Base-by-base conservation (phyloP, 208 protist species). In the Wallacemonas sp. region DNA sequence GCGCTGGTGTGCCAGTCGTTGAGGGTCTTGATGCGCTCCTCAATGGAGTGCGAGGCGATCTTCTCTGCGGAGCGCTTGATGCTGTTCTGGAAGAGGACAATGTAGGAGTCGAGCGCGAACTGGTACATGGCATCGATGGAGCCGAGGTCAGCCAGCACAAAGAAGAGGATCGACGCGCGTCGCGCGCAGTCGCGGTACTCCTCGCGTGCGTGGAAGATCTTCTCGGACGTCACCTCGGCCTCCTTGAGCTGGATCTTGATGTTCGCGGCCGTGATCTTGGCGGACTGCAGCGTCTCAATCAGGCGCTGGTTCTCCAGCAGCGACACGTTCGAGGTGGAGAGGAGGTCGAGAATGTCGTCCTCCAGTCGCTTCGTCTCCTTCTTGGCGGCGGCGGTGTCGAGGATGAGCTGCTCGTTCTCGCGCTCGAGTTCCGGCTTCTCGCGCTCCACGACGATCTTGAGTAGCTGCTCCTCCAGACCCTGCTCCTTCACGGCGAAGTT, bases 81-180 rank as follows among this genome's bases (percentile, higher is more conserved):
- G 76, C 89, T 98, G 43, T 82, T 81, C 66, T 96, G 88, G 81
- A 99, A 99, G 8, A 99, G 80, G 9, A 94, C 77, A 54, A 99
- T 98, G 81, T 99, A 99, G 3, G 95, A 90, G 65, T 99, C 98
- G 4, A 99, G 82, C 19, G 97, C 97, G 70, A 99, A 99, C 80
- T 99, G 98, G 82, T 99, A 99, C 98, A 99, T 99, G 26, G 90
- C 89, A 80, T 99, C 98, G 58, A 99, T 97, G 12, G 78, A 83
- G 39, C 92, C 87, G 16, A 99, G 80, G 78, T 99, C 98, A 16
- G 87, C 87, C 5, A 99, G 79, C 17, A 99, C 96, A 66, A 99
- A 99, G 80, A 98, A 99, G 9, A 99, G 84, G 38, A 99, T 92
- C 1, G 98, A 98, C 17, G 98, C 97, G 14, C 98, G 88, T 9